Evolutionary conservation across 2,329 filamentous ascomycete genomes (phyloP).

Genomic region (Diaporthe aspalathi): DNA sequence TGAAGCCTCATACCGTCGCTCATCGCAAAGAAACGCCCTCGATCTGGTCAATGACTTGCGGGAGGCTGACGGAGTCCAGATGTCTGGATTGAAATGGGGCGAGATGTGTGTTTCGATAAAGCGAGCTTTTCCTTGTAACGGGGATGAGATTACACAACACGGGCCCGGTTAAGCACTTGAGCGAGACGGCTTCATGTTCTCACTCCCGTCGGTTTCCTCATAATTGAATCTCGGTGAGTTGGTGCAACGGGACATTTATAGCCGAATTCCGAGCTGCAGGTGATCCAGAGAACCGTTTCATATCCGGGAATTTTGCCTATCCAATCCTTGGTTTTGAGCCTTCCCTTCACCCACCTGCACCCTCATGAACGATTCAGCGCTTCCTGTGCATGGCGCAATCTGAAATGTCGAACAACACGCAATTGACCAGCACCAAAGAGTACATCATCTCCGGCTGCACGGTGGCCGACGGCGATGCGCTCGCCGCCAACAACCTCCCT

Average conservation of each 20-base stretch:
- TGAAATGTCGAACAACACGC: conserved; percentile 20
- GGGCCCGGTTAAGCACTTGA: not conserved
- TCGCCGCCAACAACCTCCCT: conserved; percentile 41
- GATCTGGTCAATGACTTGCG: not conserved
- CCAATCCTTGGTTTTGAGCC: conserved; percentile 18
- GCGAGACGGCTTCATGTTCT: not conserved
- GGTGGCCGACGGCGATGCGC: conserved; percentile 38
- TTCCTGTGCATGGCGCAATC: conserved; percentile 10
- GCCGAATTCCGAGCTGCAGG: conserved; percentile 29
- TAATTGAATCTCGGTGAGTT: conserved; percentile 17
- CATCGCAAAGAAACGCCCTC: too few relatives aligned
- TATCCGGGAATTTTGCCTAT: conserved; percentile 16
- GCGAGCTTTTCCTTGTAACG: conserved; percentile 16
- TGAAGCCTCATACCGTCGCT: too few relatives aligned
- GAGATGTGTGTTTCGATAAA: conserved; percentile 2
- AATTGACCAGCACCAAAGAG: conserved; percentile 28
- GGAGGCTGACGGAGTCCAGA: not conserved
- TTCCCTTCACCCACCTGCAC: conserved; percentile 22
- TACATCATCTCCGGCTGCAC: conserved; percentile 37
- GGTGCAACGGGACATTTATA: conserved; percentile 8
- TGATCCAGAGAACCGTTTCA: conserved; percentile 7
- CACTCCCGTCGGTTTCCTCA: conserved; percentile 6
- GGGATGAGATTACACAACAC: not conserved
- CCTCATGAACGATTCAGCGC: conserved; percentile 2
- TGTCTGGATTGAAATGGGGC: conserved; percentile 4